Conservation (phyloP, 140 eudicot species). For the Cichorium intybus region DNA sequence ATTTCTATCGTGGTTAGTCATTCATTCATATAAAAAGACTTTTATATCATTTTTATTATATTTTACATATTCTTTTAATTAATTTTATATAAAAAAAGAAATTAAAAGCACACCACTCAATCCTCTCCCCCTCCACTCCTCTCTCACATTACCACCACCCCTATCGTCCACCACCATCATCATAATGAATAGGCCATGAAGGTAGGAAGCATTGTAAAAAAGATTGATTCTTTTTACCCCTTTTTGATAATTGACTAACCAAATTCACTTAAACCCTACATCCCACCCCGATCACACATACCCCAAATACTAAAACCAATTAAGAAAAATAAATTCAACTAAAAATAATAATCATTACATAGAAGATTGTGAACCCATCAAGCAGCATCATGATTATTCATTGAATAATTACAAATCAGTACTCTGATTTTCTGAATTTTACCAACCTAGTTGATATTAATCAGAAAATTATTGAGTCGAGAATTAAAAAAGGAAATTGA, state of each 20-base stretch:
- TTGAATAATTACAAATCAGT: not conserved
- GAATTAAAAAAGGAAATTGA: not conserved
- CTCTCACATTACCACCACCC: no score
- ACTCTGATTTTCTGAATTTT: not conserved
- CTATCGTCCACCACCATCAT: no score
- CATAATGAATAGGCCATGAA: not conserved
- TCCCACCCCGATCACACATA: no score
- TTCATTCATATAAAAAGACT: no score
- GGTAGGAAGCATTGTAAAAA: not conserved
- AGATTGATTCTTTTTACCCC: not conserved
- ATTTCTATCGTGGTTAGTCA: no score
- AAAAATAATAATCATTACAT: not conserved
- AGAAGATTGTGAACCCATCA: not conserved
- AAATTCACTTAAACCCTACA: constrained; percentile 3
- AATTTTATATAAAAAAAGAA: no score
- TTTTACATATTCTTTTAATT: no score
- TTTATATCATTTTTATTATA: no score
- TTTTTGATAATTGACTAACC: not conserved
- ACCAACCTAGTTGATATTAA: not conserved
- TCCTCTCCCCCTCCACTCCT: no score
- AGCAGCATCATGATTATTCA: not conserved
- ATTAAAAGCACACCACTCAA: no score
- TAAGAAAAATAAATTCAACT: not conserved
- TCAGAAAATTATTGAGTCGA: not conserved
- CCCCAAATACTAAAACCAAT: constrained; percentile 9